Evolutionary conservation across 1,139 yeast species (phyloP).

Genomic region (Hemisphaericaspora lyxosophila): DNA sequence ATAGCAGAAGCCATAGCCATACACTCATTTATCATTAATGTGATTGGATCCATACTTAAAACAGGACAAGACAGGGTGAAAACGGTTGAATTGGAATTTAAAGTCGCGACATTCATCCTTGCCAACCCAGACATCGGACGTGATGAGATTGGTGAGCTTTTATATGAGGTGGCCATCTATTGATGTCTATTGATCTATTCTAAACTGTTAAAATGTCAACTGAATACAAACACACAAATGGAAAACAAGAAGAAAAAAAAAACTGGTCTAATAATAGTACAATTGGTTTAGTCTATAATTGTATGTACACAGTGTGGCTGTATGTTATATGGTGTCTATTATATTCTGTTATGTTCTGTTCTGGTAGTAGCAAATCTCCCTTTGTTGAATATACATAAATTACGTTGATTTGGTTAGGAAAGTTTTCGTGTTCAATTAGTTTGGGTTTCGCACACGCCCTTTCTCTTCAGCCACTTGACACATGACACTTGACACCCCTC

Average conservation of each 20-base stretch:
- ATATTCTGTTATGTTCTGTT: too few species aligned
- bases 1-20: constrained; percentile 83
- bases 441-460: too few species aligned
- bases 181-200: neutral
- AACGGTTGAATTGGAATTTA: neutral
- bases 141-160: neutral
- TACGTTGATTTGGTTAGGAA: too few species aligned
- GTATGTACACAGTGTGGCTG: too few species aligned
- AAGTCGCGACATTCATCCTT: neutral
- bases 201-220: too few species aligned
- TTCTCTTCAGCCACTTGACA: neutral
- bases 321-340: too few species aligned
- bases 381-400: too few species aligned
- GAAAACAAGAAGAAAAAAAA: too few species aligned
- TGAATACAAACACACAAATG: neutral
- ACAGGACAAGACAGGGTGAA: neutral
- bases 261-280: too few species aligned
- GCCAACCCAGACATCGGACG: neutral
- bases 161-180: constrained; percentile 1
- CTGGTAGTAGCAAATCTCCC: too few species aligned
- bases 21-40: constrained; percentile 86
- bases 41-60: constrained; percentile 69
- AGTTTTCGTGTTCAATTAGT: neutral
- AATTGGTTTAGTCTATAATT: too few species aligned
- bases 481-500: neutral